These are phyloP conservation scores for Cladophialophora exuberans DNA, from an alignment of 2,329 filamentous ascomycete species.

Conservation along the genomic window DNA sequence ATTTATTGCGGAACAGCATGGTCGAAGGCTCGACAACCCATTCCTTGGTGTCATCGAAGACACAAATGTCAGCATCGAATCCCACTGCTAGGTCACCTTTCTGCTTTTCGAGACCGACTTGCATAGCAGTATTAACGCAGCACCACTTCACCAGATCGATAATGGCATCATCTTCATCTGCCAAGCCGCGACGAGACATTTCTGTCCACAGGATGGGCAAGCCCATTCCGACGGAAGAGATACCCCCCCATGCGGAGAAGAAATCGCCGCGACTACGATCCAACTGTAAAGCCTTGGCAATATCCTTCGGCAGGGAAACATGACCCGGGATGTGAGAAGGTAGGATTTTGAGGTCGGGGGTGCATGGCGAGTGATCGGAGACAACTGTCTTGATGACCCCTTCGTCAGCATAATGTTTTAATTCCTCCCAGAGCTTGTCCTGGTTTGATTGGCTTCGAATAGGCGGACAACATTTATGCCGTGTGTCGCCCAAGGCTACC, in stretches of 20 bases:
- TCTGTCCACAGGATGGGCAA: constrained; percentile 88
- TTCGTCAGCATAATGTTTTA: constrained; percentile 62
- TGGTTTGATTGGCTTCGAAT: constrained; percentile 83
- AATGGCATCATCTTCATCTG: constrained; percentile 55
- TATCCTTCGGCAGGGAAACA: constrained; percentile 37
- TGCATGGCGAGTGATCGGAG: constrained; percentile 95
- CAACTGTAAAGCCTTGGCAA: constrained; percentile 32
- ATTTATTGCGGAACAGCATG: constrained; percentile 94
- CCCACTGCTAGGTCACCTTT: constrained; percentile 83
- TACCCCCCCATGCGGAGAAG: constrained; percentile 94
- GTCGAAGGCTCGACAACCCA: constrained; percentile 75
- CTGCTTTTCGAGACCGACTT: constrained; percentile 78
- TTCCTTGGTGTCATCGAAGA: constrained; percentile 82
- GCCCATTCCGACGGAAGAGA: constrained; percentile 89
- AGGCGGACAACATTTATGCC: constrained; percentile 94
- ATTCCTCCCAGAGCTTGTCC: constrained; percentile 83
- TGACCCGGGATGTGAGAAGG: constrained; percentile 67
- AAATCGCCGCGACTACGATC: constrained; percentile 71
- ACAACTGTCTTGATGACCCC: constrained; percentile 91
- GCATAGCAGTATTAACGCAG: constrained; percentile 80
- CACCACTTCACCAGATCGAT: constrained; percentile 85
- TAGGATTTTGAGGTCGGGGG: constrained; percentile 87
- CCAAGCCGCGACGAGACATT: constrained; percentile 62
- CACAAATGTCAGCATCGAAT: constrained; percentile 86
- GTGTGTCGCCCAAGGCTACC: constrained; percentile 80